Base-by-base conservation (phyloP, 75 land plant genomes). In the Sequoia sempervirens region DNA sequence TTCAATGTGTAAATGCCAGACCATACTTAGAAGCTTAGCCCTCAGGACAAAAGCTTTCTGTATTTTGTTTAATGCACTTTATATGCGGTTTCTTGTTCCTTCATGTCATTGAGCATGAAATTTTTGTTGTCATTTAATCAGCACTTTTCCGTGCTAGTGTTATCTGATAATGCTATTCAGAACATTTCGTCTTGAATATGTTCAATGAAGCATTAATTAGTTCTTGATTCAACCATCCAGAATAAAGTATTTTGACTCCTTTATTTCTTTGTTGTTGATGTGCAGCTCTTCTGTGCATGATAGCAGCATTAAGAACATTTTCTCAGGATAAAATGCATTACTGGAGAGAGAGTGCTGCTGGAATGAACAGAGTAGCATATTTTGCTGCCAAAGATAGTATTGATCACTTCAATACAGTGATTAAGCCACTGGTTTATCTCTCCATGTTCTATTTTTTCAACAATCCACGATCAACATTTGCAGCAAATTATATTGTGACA, bases 381-480 rank as follows among this genome's bases (percentile, higher is more conserved):
- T 97, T 97, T 83, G 86, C 96, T 0, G 87, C 99, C 14, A 97
- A 96, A 81, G 99, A 97, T 81, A 89, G 95, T 78, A 75, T 92
- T 82, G 99, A 96, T 74, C 93, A 88, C 80, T 97, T 96, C 87
- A 91, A 92, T 85, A 94, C 92, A 73, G 52, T 92, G 36, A 85
- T 97, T 83, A 97, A 96, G 73, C 99, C 98, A 40, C 40, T 97
- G 80, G 94, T 97, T 75, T 97, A 93, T 81, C 90, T 97, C 28
- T 96, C 98, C 1, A 94, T 94, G 95, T 97, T 96, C 89, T 97
- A 92, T 74, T 97, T 93, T 90, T 96, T 96, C 93, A 92, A 89
- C 92, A 92, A 93, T 82, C 99, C 99, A 37, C 92, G 98, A 78
- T 97, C 99, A 45, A 84, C 95, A 12, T 94, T 97, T 74, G 2